phyloP scores from a whole-genome alignment of 1,139 yeast genomes.

The Candida labiduridarum region DNA sequence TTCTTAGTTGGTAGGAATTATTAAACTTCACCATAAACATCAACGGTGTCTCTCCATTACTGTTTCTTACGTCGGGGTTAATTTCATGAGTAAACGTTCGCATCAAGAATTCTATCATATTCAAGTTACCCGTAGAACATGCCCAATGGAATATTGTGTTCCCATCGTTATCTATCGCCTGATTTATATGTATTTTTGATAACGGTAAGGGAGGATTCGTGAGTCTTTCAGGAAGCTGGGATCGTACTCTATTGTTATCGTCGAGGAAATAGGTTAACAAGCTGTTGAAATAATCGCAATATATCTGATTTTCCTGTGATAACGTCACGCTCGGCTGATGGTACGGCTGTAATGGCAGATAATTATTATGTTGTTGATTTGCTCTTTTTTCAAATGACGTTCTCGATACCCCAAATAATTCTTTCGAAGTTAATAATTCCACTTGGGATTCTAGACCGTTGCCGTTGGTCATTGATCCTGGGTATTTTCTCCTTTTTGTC shows the following conservation, averaged over 20 bases:
- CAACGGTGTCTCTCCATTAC: conserved; percentile 83
- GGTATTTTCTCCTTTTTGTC: conserved; percentile 5
- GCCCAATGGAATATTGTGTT: conserved; percentile 97
- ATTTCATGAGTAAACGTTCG: conserved; percentile 41
- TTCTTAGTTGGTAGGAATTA: conserved; percentile 75
- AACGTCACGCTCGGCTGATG: conserved; percentile 23
- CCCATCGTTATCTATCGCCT: conserved; percentile 90
- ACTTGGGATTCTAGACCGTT: conserved; percentile 20
- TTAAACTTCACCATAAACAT: conserved; percentile 88
- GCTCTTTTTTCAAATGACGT: conserved; percentile 41
- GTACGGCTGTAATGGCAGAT: conserved; percentile 15
- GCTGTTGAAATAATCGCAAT: conserved; percentile 39
- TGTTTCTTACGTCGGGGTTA: conserved; percentile 65
- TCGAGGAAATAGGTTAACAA: conserved; percentile 38
- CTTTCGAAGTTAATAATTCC: conserved; percentile 43
- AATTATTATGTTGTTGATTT: conserved; percentile 14
- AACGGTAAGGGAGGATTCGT: conserved; percentile 46
- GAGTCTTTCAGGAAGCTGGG: conserved; percentile 33
- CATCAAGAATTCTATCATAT: conserved; percentile 73
- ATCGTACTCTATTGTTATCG: conserved; percentile 29
- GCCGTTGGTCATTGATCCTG: conserved; percentile 3
- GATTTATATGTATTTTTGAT: conserved; percentile 61
- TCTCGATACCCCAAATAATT: conserved; percentile 47
- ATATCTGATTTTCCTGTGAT: conserved; percentile 23
- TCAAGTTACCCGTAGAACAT: conserved; percentile 80